phyloP scores from a whole-genome alignment of 2,329 filamentous ascomycete species.

The Atkinsonella hypoxylon region DNA sequence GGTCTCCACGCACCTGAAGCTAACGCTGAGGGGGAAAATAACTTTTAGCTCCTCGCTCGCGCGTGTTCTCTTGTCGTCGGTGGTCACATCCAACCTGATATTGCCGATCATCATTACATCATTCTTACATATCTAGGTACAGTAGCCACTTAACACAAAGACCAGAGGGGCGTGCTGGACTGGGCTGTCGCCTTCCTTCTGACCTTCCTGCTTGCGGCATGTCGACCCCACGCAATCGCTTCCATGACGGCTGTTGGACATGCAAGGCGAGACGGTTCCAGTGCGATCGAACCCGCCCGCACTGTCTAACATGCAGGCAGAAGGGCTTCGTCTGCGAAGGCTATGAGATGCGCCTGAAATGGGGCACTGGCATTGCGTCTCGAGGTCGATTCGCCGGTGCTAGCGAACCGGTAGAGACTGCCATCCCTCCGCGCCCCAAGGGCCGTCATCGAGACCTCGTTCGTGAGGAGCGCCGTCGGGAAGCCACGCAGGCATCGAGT shows the following conservation, averaged over 20 bases:
- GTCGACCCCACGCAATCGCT: constrained; percentile 4
- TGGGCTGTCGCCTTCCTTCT: neutral
- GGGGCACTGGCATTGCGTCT: constrained; percentile 3
- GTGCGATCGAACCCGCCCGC: constrained; percentile 2
- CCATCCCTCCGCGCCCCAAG: neutral
- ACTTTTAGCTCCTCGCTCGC: too few species aligned
- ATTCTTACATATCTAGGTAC: too few species aligned
- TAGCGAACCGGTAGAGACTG: constrained; percentile 1
- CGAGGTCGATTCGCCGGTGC: constrained; percentile 3
- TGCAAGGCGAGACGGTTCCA: constrained; percentile 3
- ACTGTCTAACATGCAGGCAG: constrained; percentile 2
- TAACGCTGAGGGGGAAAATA: too few species aligned
- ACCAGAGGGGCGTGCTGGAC: neutral
- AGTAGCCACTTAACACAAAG: neutral
- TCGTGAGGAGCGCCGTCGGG: constrained; percentile 2
- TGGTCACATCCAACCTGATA: too few species aligned
- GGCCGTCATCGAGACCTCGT: constrained; percentile 3
- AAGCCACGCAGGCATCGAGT: neutral
- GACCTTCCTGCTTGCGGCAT: constrained; percentile 2
- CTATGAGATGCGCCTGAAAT: constrained; percentile 6
- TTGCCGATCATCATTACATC: too few species aligned
- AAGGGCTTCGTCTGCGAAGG: constrained; percentile 2
- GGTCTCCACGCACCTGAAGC: neutral
- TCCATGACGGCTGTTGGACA: constrained; percentile 5
- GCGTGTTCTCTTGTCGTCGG: too few species aligned